Evolutionary conservation across 2,329 filamentous ascomycete species (phyloP), one percentile per base, ranked within the genome.

Genomic region (Zarea fungicola): DNA sequence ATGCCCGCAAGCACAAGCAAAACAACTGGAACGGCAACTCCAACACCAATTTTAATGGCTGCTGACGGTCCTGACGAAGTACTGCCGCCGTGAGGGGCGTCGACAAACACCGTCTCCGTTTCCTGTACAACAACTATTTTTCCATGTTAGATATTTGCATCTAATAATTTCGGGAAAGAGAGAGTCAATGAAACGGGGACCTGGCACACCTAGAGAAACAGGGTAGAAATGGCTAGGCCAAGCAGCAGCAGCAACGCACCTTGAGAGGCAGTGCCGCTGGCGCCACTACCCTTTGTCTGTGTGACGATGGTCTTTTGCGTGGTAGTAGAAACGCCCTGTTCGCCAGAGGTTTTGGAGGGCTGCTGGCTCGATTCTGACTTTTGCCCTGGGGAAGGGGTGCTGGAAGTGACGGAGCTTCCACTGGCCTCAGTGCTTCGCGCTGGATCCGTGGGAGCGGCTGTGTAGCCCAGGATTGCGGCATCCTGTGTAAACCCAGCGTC

Each of bases 181-280:
- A 42, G n/a, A 10, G 11, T 13, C 18, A 4, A 34, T 9, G 5
- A 11, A 16, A 16, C 9, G 22, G 42, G 22, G n/a, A n/a, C n/a
- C 31, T 29, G 42, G 42, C 42, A 35, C 34, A 44, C 44, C 44
- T 47, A 47, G 18, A 47, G 34, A 23, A 47, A 25, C 9, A 47
- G 44, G 19, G 23, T 32, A 8, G 44, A 47, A 16, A 32, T 9
- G 35, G 44, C 34, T 23, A 40, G 11, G n/a, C 44, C 56, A n/a
- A n/a, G n/a, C 50, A 59, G 54, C 28, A 61, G 56, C 54, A 61
- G 55, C 53, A 58, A 61, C 59, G 57, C 60, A 61, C 59, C 57
- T 55, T 42, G 53, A 51, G 59, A 58, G 40, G 51, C 53, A 35
- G 54, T 54, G 47, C 50, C 44, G 18, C 48, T 53, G 9, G 58